Base-by-base conservation (phyloP, 352 stramenopile genomes). In the Pythium coloratum region DNA sequence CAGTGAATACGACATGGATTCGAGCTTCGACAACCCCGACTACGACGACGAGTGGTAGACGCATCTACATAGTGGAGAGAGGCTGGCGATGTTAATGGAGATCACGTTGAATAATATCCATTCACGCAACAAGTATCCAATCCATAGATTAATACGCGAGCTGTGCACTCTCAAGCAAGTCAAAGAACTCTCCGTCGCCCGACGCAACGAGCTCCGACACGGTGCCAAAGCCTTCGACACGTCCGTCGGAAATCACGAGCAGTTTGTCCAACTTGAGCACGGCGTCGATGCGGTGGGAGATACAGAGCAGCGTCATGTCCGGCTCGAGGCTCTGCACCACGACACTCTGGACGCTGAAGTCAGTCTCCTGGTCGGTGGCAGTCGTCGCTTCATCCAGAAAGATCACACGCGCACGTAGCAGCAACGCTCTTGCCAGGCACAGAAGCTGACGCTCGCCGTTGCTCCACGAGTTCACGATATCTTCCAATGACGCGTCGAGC, bases 351-450 rank as follows among this genome's bases (percentile, higher is more conserved):
- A 94, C 88, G 26, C 62, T 75, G 30, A 73, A 61, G 71, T 98
- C 91, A 14, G 78, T 90, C 54, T 88, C 75, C 30, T 81, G 75
- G 55, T 94, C 86, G 5, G 89, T 89, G 9, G 81, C 82, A 3
- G 88, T 85, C 18, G 96, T 99, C 6, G 96, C 96, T 80, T 99
- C 97, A 61, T 99, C 97, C 67, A 99, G 90, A 5, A 99, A 78
- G 18, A 99, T 72, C 34, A 99, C 92, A 12, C 69, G 64, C 4
- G 90, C 89, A 16, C 95, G 80, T 5, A 84, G 72, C 18, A 99
- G 70, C 28, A 99, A 73, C 6, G 96, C 96, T 38, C 97, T 71
- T 32, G 90, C 96, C 36, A 99, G 76, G 65, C 94, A 98, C 0
- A 99, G 69, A 14, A 99, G 72, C 73, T 99, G 96, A 0, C 96